These are phyloP conservation scores for Spongospora subterranea DNA, from an alignment of 208 protist genomes.

Conservation along the genomic window DNA sequence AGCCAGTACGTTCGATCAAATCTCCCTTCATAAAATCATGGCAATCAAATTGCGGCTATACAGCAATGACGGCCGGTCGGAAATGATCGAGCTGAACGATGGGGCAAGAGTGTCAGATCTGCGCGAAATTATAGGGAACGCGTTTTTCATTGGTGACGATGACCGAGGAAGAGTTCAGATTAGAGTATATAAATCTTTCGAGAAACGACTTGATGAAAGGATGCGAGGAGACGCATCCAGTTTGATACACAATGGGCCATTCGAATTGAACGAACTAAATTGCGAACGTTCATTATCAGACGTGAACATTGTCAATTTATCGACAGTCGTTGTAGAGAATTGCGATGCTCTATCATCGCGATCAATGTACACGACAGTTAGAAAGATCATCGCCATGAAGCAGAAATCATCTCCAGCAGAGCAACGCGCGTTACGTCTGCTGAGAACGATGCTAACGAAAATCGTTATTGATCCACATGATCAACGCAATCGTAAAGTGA, in stretches of 20 bases:
- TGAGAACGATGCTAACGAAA: not conserved
- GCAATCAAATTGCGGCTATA: not conserved
- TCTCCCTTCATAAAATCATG: too few relatives aligned
- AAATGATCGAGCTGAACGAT: not conserved
- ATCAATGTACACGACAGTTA: not conserved
- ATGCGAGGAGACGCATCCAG: not conserved
- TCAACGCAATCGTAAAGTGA: not conserved
- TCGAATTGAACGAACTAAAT: not conserved
- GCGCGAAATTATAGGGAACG: not conserved
- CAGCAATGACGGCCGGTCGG: slow-evolving; percentile 12
- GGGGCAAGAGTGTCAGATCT: not conserved
- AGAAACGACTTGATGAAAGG: not conserved
- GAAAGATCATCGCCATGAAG: not conserved
- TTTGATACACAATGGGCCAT: not conserved
- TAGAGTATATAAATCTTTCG: not conserved
- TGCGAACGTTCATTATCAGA: not conserved
- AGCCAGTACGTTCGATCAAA: too few relatives aligned
- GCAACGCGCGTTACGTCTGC: not conserved
- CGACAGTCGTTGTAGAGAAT: slow-evolving; percentile 39
- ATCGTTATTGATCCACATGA: not conserved
- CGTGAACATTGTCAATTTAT: not conserved
- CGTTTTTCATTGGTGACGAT: slow-evolving; percentile 10
- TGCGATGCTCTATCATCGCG: slow-evolving; percentile 9
- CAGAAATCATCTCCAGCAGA: not conserved
- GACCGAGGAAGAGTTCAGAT: not conserved